phyloP scores from a whole-genome alignment of 1,284 basidiomycete species.

The Fomitopsis pinicola region DNA sequence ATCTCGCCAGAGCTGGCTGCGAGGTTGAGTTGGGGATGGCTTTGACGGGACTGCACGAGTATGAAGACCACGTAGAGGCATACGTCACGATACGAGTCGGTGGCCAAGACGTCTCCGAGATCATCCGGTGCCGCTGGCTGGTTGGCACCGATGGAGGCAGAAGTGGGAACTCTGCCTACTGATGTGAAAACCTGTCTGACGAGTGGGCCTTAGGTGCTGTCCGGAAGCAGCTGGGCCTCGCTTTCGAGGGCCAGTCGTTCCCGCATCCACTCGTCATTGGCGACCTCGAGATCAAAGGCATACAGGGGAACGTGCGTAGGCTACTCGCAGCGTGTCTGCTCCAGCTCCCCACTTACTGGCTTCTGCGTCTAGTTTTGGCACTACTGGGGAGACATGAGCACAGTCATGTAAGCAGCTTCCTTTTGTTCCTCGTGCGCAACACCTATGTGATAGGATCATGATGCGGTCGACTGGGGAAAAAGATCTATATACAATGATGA shows the following conservation, averaged over 20 bases:
- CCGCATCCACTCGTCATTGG: slow-evolving; percentile 22
- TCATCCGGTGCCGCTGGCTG: slow-evolving; percentile 20
- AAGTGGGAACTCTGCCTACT: not conserved
- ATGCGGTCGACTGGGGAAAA: slow-evolving; percentile 2
- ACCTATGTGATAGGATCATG: not conserved
- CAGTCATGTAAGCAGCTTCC: slow-evolving; percentile 8
- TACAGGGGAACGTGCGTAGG: slow-evolving; percentile 17
- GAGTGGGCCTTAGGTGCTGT: slow-evolving; percentile 15
- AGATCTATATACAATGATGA: not conserved
- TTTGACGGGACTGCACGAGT: slow-evolving; percentile 23
- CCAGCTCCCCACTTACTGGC: too few relatives aligned
- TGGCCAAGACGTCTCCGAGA: slow-evolving; percentile 8
- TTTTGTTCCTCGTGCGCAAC: not conserved
- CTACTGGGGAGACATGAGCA: slow-evolving; percentile 21
- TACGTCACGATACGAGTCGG: slow-evolving; percentile 8
- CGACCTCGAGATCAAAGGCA: slow-evolving; percentile 25
- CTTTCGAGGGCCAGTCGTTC: slow-evolving; percentile 27
- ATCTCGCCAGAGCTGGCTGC: slow-evolving; percentile 22
- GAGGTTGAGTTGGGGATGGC: slow-evolving; percentile 28
- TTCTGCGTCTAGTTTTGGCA: slow-evolving; percentile 23
- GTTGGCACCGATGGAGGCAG: slow-evolving; percentile 35
- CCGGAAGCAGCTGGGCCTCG: slow-evolving; percentile 24
- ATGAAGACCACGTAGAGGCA: slow-evolving; percentile 18
- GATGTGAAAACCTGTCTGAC: too few relatives aligned
- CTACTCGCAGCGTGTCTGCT: not conserved